These are phyloP conservation scores for Rubus idaeus DNA, from an alignment of 306 rosid species.

Conservation along the genomic window DNA sequence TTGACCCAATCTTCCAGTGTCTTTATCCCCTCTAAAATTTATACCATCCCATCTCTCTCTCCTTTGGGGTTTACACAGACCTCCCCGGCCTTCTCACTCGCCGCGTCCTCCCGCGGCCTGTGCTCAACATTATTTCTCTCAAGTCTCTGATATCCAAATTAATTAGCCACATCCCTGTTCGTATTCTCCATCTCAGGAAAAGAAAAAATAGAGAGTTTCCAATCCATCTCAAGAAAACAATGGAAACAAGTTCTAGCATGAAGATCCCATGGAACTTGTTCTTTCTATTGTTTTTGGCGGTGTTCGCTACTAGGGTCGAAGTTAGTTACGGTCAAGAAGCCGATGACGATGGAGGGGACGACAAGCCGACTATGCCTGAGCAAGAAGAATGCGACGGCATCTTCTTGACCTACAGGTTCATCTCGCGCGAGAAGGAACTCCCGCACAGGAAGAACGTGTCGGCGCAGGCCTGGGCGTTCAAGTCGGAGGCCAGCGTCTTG, in stretches of 20 bases:
- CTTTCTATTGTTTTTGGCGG: constrained; percentile 7
- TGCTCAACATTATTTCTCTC: background rate
- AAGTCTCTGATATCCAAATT: background rate
- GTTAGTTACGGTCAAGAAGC: constrained; percentile 42
- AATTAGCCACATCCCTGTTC: background rate
- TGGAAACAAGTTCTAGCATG: constrained; percentile 28
- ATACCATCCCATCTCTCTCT: constrained; percentile 26
- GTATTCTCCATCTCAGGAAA: background rate
- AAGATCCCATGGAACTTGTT: constrained; percentile 21
- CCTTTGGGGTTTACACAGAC: constrained; percentile 31
- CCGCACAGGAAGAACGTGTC: constrained; percentile 62
- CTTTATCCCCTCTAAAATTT: constrained; percentile 28
- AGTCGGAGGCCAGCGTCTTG: constrained; percentile 47
- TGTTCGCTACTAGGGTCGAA: constrained; percentile 16
- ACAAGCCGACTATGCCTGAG: constrained; percentile 31
- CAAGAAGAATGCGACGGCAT: constrained; percentile 59
- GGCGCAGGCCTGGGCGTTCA: constrained; percentile 84
- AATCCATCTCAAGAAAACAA: background rate
- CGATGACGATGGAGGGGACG: background rate
- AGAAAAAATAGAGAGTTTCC: background rate
- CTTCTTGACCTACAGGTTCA: constrained; percentile 57
- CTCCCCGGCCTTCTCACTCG: constrained; percentile 12
- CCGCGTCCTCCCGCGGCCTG: constrained; percentile 43
- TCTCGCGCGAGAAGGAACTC: constrained; percentile 40
- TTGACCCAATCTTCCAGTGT: constrained; percentile 38